A percentile compares a stretch with the other conserved stretches of the same genome.
These are phyloP conservation scores for Plantago elongata DNA, from an alignment of 257 asterid genomes.

Conservation along the genomic window DNA sequence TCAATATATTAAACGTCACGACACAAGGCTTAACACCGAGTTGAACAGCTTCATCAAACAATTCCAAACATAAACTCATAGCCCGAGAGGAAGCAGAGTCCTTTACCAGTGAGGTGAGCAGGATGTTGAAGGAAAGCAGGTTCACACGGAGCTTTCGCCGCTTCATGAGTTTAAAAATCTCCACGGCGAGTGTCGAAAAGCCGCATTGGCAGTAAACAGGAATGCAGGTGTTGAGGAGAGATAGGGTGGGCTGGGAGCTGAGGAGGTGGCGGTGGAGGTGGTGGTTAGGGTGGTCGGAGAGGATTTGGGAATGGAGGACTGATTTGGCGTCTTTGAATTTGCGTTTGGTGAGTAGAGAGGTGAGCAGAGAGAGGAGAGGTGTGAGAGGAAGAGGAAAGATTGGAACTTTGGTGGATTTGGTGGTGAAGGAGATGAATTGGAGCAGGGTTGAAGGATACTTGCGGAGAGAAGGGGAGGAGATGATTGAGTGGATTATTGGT, in stretches of 20 bases:
- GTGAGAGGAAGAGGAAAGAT: constrained; percentile 47
- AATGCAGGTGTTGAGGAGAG: constrained; percentile 53
- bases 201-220: constrained; percentile 58
- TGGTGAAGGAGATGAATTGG: constrained; percentile 41
- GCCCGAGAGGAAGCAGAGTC: constrained; percentile 43
- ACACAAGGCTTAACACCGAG: constrained; percentile 57
- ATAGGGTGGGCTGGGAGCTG: constrained; percentile 55
- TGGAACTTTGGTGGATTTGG: constrained; percentile 26
- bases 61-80: constrained; percentile 35
- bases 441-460: constrained; percentile 53
- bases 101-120: constrained; percentile 60
- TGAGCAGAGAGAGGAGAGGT: constrained; percentile 47
- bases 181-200: constrained; percentile 52
- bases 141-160: constrained; percentile 44
- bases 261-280: constrained; percentile 73
- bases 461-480: constrained; percentile 52
- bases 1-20: constrained; percentile 62
- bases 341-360: constrained; percentile 45
- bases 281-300: constrained; percentile 64
- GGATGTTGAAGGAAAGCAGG: constrained; percentile 42
- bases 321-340: constrained; percentile 56
- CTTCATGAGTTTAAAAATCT: constrained; percentile 78
- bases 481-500: constrained; percentile 50
- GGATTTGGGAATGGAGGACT: constrained; percentile 48
- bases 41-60: constrained; percentile 59